Percentiles rank a stretch among this genome's conserved stretches.
phyloP scores from a whole-genome alignment of 805 yeast species.

The Blastobotrys parvus region DNA sequence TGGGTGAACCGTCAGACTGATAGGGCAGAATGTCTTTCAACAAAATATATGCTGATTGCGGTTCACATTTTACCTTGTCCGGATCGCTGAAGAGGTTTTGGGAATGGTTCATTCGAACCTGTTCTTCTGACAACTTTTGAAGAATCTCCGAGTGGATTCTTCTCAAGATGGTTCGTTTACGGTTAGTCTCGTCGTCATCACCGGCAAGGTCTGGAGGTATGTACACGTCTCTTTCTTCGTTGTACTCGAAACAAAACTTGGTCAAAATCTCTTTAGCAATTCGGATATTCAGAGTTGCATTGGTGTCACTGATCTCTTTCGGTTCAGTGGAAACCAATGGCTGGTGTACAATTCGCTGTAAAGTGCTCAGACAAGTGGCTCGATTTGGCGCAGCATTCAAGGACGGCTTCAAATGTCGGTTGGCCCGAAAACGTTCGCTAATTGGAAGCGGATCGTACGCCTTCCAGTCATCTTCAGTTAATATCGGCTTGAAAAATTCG shows the following conservation, averaged over 20 bases:
- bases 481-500: conserved; percentile 23
- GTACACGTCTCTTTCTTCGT: conserved; percentile 11
- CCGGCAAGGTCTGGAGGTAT: conserved; percentile 19
- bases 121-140: background rate
- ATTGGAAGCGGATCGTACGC: conserved; percentile 45
- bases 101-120: background rate
- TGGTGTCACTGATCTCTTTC: conserved; percentile 48
- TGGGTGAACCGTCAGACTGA: background rate
- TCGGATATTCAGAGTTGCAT: conserved; percentile 46
- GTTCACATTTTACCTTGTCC: too few relatives aligned
- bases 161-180: too few relatives aligned
- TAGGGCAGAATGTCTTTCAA: conserved; percentile 8
- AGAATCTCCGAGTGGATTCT: too few relatives aligned
- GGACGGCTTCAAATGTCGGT: conserved; percentile 18
- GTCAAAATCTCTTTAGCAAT: conserved; percentile 47
- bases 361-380: conserved; percentile 49
- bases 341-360: conserved; percentile 57
- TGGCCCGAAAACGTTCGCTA: conserved; percentile 39
- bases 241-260: conserved; percentile 19
- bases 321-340: conserved; percentile 47
- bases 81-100: too few relatives aligned
- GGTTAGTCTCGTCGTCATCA: conserved; percentile 10
- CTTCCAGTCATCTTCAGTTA: conserved; percentile 38
- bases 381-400: conserved; percentile 43
- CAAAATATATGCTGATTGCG: too few relatives aligned